A percentile compares a stretch with the other conserved stretches of the same genome.
These are phyloP conservation scores for Leucocoprinus gongylophorus DNA, from an alignment of 1,284 basidiomycete species.

Conservation along the genomic window DNA sequence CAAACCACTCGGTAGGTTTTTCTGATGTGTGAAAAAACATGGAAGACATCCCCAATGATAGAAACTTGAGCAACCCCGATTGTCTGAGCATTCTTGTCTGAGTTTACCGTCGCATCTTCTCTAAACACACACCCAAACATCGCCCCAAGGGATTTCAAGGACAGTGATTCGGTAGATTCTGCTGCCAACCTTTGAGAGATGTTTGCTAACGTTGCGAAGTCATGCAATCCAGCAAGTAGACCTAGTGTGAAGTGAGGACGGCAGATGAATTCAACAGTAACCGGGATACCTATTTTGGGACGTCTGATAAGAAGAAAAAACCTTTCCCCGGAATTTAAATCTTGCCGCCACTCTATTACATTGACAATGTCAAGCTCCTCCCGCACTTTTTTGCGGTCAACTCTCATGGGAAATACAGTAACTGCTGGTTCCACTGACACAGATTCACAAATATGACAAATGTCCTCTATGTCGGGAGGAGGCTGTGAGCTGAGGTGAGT, in stretches of 20 bases:
- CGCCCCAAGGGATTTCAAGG: slow-evolving; percentile 33
- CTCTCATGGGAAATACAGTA: slow-evolving; percentile 83
- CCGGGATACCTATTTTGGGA: slow-evolving; percentile 67
- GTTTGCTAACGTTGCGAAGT: slow-evolving; percentile 65
- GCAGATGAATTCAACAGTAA: background rate
- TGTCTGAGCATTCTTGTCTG: slow-evolving; percentile 9
- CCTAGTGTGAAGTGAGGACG: slow-evolving; percentile 42
- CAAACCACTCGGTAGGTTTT: slow-evolving; percentile 83
- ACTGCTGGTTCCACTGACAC: slow-evolving; percentile 44
- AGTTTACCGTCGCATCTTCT: background rate
- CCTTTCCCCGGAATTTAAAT: slow-evolving; percentile 31
- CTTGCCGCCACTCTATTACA: slow-evolving; percentile 70
- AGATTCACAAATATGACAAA: slow-evolving; percentile 68
- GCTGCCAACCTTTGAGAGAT: slow-evolving; percentile 34
- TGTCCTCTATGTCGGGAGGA: slow-evolving; percentile 61
- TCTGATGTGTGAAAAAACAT: slow-evolving; percentile 87
- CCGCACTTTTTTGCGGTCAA: slow-evolving; percentile 74
- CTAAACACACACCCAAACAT: slow-evolving; percentile 9
- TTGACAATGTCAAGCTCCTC: slow-evolving; percentile 85
- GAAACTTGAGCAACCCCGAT: slow-evolving; percentile 41
- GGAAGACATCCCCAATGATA: slow-evolving; percentile 60
- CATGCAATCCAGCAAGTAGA: slow-evolving; percentile 80
- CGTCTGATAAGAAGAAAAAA: slow-evolving; percentile 74
- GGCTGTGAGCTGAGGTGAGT: slow-evolving; percentile 4
- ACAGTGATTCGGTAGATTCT: slow-evolving; percentile 31